Evolutionary conservation across 140 eudicot species (phyloP).

Genomic region (Flaveria floridana): DNA sequence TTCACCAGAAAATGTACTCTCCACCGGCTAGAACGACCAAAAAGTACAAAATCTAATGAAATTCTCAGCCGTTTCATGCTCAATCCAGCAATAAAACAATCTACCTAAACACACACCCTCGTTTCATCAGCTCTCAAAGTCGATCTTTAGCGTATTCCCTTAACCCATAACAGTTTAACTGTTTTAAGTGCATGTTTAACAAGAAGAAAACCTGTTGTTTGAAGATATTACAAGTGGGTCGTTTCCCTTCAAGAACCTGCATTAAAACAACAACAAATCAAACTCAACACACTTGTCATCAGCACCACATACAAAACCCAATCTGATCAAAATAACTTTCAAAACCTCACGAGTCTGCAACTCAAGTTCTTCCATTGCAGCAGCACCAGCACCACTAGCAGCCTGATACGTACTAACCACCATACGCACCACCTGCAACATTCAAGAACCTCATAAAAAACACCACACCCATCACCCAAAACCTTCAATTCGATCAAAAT

Average conservation of each 20-base stretch:
- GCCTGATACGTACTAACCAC: slow-evolving; percentile 99
- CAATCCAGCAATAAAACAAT: not conserved
- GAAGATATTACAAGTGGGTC: slow-evolving; percentile 92
- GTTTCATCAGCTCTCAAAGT: not conserved
- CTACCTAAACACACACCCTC: not conserved
- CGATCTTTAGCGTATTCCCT: not conserved
- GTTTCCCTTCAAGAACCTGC: slow-evolving; percentile 88
- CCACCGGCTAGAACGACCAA: not conserved
- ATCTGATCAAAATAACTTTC: not conserved
- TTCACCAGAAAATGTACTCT: not conserved
- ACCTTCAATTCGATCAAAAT: too few species aligned
- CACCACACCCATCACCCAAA: not conserved
- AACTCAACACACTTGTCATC: not conserved
- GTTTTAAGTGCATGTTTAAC: not conserved
- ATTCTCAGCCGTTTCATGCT: not conserved
- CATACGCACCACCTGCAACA: slow-evolving; percentile 78
- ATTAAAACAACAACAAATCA: not conserved
- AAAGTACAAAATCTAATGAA: not conserved
- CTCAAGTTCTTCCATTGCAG: slow-evolving; percentile 99
- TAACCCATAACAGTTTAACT: too few species aligned
- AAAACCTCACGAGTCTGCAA: slow-evolving; percentile 95
- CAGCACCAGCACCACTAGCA: slow-evolving; percentile 99
- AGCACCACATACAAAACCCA: not conserved
- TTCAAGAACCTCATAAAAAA: not conserved
- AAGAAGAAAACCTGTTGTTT: slow-evolving; percentile 63